A percentile compares a stretch with the other conserved stretches of the same genome.
phyloP scores from a whole-genome alignment of 257 asterid species.

The Salvia miltiorrhiza region DNA sequence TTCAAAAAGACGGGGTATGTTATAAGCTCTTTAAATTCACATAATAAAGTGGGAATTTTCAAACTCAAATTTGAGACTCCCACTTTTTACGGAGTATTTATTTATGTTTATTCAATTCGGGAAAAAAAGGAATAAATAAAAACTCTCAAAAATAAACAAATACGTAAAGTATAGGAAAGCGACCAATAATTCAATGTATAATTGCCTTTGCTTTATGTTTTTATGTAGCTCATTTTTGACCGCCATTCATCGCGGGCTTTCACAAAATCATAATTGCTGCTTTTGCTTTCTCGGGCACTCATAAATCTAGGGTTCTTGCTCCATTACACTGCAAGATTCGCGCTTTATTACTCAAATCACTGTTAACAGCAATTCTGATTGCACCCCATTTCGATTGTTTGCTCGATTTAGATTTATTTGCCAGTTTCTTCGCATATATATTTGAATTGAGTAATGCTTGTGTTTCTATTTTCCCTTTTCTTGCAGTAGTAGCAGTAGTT shows the following conservation, averaged over 20 bases:
- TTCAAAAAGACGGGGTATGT: too few relatives aligned
- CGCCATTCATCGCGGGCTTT: constrained; percentile 59
- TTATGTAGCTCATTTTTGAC: constrained; percentile 45
- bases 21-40: too few relatives aligned
- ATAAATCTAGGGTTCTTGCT: constrained; percentile 53
- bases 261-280: constrained; percentile 57
- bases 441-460: constrained; percentile 18
- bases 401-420: constrained; percentile 4
- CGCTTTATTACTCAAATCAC: constrained; percentile 22
- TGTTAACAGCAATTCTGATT: constrained; percentile 9
- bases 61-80: too few relatives aligned
- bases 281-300: constrained; percentile 57
- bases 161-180: constrained; percentile 25
- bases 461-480: constrained; percentile 10
- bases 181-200: constrained; percentile 28
- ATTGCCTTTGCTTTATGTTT: constrained; percentile 23
- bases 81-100: too few relatives aligned
- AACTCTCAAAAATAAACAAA: neutral
- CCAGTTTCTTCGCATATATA: constrained; percentile 7
- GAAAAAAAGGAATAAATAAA: neutral
- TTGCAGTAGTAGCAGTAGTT: neutral
- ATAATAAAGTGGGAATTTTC: constrained; percentile 3
- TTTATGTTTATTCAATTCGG: constrained; percentile 18
- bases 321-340: constrained; percentile 29
- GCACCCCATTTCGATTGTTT: constrained; percentile 17